A percentile compares a stretch with the other conserved stretches of the same genome.
Conservation (phyloP, 352 stramenopile genomes). For the Phytopythium aichiense region DNA sequence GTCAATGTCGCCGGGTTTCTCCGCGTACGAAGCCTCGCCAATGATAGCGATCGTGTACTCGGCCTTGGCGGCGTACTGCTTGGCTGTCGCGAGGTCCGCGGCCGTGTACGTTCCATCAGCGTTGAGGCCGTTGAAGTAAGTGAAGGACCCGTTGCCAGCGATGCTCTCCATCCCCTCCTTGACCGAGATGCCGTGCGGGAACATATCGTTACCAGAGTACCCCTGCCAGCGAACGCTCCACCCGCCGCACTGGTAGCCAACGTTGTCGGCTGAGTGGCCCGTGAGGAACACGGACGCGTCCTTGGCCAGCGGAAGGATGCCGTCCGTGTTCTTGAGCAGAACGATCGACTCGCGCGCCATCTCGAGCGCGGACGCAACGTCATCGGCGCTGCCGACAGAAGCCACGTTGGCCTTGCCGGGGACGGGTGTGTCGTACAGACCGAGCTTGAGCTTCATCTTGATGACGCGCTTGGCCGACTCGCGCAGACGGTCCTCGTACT, state of each 20-base stretch:
- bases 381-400: constrained; percentile 37
- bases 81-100: constrained; percentile 47
- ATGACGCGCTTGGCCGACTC: constrained; percentile 59
- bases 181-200: constrained; percentile 52
- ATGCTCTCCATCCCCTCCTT: constrained; percentile 43
- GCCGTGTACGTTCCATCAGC: constrained; percentile 39
- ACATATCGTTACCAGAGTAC: constrained; percentile 58
- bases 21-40: constrained; percentile 72
- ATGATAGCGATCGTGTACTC: constrained; percentile 75
- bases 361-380: constrained; percentile 47
- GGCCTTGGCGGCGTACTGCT: constrained; percentile 36
- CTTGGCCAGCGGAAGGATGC: constrained; percentile 38
- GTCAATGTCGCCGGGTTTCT: constrained; percentile 86
- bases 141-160: constrained; percentile 20
- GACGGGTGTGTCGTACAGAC: constrained; percentile 60
- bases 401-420: constrained; percentile 33
- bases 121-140: constrained; percentile 54
- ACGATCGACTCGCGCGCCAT: constrained; percentile 75
- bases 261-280: constrained; percentile 53
- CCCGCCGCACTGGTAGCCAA: constrained; percentile 64
- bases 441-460: constrained; percentile 72
- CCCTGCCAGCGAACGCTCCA: constrained; percentile 87
- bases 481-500: constrained; percentile 36
- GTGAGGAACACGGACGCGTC: constrained; percentile 56
- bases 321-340: constrained; percentile 70